Evolutionary conservation across 768 basidiomycete species (phyloP), one percentile per base, ranked within the genome.

Genomic region (Hericium rajendrae): DNA sequence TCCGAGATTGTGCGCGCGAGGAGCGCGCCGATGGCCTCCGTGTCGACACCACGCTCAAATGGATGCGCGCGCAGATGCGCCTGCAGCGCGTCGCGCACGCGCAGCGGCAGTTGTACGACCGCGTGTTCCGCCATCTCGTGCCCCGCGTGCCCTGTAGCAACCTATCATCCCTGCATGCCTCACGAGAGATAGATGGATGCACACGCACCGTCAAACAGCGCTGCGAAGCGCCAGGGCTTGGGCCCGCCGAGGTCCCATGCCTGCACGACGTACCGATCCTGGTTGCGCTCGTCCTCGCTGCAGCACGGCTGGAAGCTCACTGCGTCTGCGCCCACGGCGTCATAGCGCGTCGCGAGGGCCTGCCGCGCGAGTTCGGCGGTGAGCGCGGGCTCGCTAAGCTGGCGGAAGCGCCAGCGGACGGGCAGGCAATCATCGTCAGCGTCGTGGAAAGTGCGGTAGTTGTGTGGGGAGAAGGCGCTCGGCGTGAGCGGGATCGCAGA

Each of bases 41-140:
- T 65, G 9, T 62, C 64, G 38, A 20, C 20, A 8, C 43, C 43
- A n/a, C 18, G 8, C 13, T 46, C 43, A 16, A 46, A 53, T 38
- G 59, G 56, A 24, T 20, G 22, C 43, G 64, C 61, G 51, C 60
- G 59, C 53, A 72, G 64, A 40, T 66, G 67, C 28, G 65, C 61
- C 50, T 69, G 70, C 46, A 77, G 70, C 46, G 71, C 59, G 57
- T 62, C 57, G 62, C 70, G 51, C 53, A 79, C 63, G 58, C 70
- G 67, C 16, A 60, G 60, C 22, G 78, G 75, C 8, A 79, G 70
- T 15, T 65, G 66, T 57, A 65, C 65, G 55, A 70, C 69, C 41
- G 72, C 72, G 56, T 74, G 72, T 60, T 77, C 71, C 13, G 76
- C 78, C 3, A 75, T 76, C 28, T 76, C 69, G 56, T 73, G 70